Conservation (phyloP, 257 asterid species). For the Lycium ferocissimum region DNA sequence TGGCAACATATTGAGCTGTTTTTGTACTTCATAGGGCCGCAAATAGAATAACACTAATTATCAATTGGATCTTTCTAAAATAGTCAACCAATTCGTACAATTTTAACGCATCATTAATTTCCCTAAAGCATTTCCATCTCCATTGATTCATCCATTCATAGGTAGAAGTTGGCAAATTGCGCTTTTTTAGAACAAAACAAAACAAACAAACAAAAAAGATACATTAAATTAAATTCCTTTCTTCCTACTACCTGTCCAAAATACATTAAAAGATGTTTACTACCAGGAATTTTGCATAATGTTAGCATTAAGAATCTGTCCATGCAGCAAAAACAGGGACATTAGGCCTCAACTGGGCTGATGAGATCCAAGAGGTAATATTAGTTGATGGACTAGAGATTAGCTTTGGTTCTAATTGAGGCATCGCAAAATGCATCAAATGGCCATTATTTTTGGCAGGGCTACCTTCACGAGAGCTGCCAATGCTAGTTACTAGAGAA, state of each 20-base stretch:
- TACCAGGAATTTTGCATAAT: neutral
- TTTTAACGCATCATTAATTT: slow-evolving; percentile 42
- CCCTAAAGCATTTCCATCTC: slow-evolving; percentile 36
- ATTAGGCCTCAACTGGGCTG: slow-evolving; percentile 70
- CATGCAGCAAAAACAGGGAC: slow-evolving; percentile 88
- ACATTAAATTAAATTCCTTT: neutral
- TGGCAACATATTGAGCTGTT: slow-evolving; percentile 41
- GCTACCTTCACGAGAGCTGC: slow-evolving; percentile 73
- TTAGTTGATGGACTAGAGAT: slow-evolving; percentile 46
- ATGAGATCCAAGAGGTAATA: slow-evolving; percentile 58
- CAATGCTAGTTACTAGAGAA: slow-evolving; percentile 59
- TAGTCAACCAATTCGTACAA: slow-evolving; percentile 42
- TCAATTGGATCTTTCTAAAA: slow-evolving; percentile 30
- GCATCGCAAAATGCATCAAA: slow-evolving; percentile 45
- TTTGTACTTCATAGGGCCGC: slow-evolving; percentile 37
- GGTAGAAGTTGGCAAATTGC: slow-evolving; percentile 30
- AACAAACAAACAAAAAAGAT: neutral
- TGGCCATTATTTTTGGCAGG: slow-evolving; percentile 49
- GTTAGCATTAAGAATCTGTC: slow-evolving; percentile 68
- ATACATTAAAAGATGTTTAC: neutral
- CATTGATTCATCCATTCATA: slow-evolving; percentile 32
- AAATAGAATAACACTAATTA: slow-evolving; percentile 31
- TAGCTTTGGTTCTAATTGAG: slow-evolving; percentile 49
- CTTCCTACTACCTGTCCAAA: neutral
- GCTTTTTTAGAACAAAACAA: slow-evolving; percentile 22